Evolutionary conservation across 208 protist genomes (phyloP), one percentile per base, ranked within the genome.

Genomic region (Leishmania gerbilli): DNA sequence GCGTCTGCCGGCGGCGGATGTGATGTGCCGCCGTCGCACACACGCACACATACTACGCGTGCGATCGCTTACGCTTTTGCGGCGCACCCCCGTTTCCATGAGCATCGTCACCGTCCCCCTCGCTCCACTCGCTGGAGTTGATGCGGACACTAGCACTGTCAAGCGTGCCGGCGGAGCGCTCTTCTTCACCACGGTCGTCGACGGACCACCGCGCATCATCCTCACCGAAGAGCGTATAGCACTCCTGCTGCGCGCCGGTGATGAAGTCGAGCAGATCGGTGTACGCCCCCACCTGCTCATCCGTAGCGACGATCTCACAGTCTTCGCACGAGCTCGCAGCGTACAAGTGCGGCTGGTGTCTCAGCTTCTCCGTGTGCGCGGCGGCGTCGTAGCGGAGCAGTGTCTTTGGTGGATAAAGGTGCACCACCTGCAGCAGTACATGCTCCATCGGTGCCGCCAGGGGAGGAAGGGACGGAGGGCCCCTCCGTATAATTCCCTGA

Each of bases 211-310:
- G 78, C 17, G 79, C 65, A 78, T 88, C 77, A 68, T 86, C 75
- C 2, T 86, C 81, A 53, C 92, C 90, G 79, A 95, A 95, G n/a
- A 91, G 82, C 17, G 84, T 81, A 75, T 95, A 93, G 77, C 90
- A 92, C 74, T 83, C 85, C 71, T 84, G 75, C 71, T 93, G 90
- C 27, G 86, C 88, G 37, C 88, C 87, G 6, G 80, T 65, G 64
- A 95, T 83, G 77, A 95, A 92, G 42, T 82, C 78, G 11, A 95
- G 76, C 40, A 86, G 77, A 31, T 87, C 86, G 13, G 86, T 87
- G 79, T 89, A 92, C 45, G 87, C 80, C 37, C 68, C 78, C 1
- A 82, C 87, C 2, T 67, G 77, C 9, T 42, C 19, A 64, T 82
- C 77, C 2, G 17, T 45, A 11, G 79, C 76, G 0, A 79, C 68